These are phyloP conservation scores for Sphenostylis stenocarpa DNA, from an alignment of 306 rosid genomes.

Conservation along the genomic window DNA sequence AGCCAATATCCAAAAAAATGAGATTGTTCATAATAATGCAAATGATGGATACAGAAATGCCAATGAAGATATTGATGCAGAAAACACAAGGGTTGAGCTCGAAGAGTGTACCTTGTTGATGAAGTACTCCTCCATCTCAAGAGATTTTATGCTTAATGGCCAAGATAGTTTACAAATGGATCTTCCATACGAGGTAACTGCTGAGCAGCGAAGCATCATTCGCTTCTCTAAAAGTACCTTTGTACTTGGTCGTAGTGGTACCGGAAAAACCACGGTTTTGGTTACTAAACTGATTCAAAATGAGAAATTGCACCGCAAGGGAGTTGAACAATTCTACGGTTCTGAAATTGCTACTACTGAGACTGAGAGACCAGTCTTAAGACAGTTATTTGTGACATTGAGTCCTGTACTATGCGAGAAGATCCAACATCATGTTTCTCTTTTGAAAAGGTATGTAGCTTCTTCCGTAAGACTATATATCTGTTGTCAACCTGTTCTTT, in stretches of 20 bases:
- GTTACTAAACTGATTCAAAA: slow-evolving; percentile 59
- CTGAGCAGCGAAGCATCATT: slow-evolving; percentile 52
- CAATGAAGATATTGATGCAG: slow-evolving; percentile 38
- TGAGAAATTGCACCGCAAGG: slow-evolving; percentile 47
- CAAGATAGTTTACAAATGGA: slow-evolving; percentile 46
- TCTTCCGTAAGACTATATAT: neutral
- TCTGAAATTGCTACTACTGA: neutral
- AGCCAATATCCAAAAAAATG: slow-evolving; percentile 32
- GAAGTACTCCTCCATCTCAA: slow-evolving; percentile 61
- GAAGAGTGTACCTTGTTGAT: slow-evolving; percentile 64
- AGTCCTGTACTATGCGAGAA: slow-evolving; percentile 62
- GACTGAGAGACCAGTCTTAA: slow-evolving; percentile 24
- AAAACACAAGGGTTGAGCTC: slow-evolving; percentile 59
- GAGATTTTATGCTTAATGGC: slow-evolving; percentile 40
- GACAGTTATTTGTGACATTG: slow-evolving; percentile 70
- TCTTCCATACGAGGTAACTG: slow-evolving; percentile 61
- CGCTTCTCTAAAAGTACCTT: slow-evolving; percentile 50
- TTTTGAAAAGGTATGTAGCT: slow-evolving; percentile 52
- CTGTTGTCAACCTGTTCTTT: neutral
- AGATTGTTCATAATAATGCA: slow-evolving; percentile 18
- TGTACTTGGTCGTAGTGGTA: slow-evolving; percentile 72
- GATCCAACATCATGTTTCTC: slow-evolving; percentile 55
- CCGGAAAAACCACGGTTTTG: slow-evolving; percentile 77
- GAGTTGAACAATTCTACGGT: slow-evolving; percentile 22
- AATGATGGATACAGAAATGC: slow-evolving; percentile 11